Evolutionary conservation across 768 basidiomycete genomes (phyloP), one percentile per base, ranked within the genome.

Genomic region (Suillus discolor): DNA sequence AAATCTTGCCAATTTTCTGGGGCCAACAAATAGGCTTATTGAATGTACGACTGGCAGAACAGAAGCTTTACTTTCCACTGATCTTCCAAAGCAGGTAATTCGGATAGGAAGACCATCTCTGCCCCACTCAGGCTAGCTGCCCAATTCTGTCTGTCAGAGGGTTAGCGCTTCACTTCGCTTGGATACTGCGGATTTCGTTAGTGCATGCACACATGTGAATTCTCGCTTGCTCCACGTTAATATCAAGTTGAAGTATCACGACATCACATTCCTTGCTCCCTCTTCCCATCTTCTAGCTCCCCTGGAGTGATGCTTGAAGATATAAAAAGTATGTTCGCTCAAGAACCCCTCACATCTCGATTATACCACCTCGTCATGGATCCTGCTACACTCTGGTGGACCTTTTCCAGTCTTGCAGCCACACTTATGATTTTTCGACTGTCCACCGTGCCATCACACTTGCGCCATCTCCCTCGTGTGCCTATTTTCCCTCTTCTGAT

Each of bases 401-500:
- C 16, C 5, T 42, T 42, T 15, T 42, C 6, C 18, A 42, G 59
- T 28, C 39, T 60, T 31, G 39, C 16, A 6, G 25, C 6, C 16
- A 25, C 59, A 20, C 28, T 60, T 42, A 39, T 60, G 25, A 20
- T 28, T 60, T 60, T 41, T 20, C 59, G 28, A 25, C 16, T 64
- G 15, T 66, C 64, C 61, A 62, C 67, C 16, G 71, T 71, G 20
- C 79, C 79, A 12, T 53, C 71, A 13, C 67, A 78, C 36, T 70
- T 80, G 49, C 69, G 71, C 44, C 79, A 80, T 62, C 72, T 80
- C n/a, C 79, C 79, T 25, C 67, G 70, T 54, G 78, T 78, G 38
- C 73, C 79, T 6, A 72, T 76, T 6, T 69, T 76, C 36, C 70
- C 75, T 16, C 69, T 73, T 20, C 68, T 80, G 25, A 74, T 71